Percentiles rank a stretch among this genome's conserved stretches.
phyloP scores from a whole-genome alignment of 495 filamentous ascomycete genomes.

The Alectoria sarmentosa region DNA sequence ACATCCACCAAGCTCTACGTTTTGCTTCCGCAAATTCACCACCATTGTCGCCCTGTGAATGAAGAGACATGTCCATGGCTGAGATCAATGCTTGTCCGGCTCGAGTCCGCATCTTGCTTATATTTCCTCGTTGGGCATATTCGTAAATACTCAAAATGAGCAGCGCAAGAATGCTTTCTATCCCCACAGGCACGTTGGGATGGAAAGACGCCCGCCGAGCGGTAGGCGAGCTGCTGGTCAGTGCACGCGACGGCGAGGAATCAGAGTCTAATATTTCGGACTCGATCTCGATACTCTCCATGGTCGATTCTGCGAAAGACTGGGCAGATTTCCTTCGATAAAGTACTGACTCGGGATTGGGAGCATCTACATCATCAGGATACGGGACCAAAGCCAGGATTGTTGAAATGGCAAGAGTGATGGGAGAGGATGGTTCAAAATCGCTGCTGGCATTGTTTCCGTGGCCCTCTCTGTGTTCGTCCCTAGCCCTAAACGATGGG shows the following conservation, averaged over 20 bases:
- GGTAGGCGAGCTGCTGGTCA: neutral
- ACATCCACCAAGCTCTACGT: neutral
- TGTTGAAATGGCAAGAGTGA: neutral
- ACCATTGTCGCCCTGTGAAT: neutral
- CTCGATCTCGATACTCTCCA: neutral
- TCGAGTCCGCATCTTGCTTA: neutral
- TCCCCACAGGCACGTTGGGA: neutral
- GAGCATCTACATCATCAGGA: neutral
- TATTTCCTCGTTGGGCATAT: neutral
- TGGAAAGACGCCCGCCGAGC: neutral
- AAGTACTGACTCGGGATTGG: neutral
- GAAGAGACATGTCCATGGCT: neutral
- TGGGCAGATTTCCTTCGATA: neutral
- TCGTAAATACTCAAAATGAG: neutral
- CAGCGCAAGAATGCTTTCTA: neutral
- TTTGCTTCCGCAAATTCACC: neutral
- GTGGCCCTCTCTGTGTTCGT: neutral
- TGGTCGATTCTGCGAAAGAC: neutral
- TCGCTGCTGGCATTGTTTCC: neutral
- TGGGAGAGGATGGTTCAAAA: neutral
- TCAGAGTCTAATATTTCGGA: neutral
- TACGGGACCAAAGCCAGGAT: neutral
- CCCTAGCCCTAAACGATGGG: neutral
- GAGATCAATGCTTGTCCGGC: neutral
- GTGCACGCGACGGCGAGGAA: neutral